Percentiles rank a stretch among this genome's conserved stretches.
phyloP scores from a whole-genome alignment of 2,329 filamentous ascomycete genomes.

The Fusarium armeniacum region DNA sequence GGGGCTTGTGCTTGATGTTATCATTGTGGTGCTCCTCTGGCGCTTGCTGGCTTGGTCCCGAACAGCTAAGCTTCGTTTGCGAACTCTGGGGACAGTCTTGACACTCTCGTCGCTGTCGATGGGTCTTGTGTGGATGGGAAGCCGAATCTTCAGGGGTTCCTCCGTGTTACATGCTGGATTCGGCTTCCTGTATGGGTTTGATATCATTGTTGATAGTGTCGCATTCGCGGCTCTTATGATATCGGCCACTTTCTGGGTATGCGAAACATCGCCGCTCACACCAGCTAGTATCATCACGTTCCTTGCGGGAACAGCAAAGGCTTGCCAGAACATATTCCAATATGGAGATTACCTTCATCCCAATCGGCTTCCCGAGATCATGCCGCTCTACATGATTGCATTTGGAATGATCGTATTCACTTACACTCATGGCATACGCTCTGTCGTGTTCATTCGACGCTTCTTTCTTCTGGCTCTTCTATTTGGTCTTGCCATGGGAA shows the following conservation, averaged over 20 bases:
- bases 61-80: conserved; percentile 63
- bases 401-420: conserved; percentile 60
- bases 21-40: conserved; percentile 64
- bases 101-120: conserved; percentile 58
- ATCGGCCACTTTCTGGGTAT: conserved; percentile 62
- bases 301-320: conserved; percentile 57
- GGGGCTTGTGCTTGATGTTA: conserved; percentile 62
- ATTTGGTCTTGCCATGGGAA: conserved; percentile 54
- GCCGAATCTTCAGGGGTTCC: conserved; percentile 50
- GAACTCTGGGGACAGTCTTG: conserved; percentile 60
- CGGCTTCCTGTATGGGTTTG: conserved; percentile 63
- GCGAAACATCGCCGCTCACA: conserved; percentile 61
- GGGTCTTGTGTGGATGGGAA: conserved; percentile 55
- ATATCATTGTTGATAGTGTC: conserved; percentile 64
- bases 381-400: conserved; percentile 58
- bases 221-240: conserved; percentile 61
- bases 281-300: conserved; percentile 61
- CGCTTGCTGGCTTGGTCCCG: conserved; percentile 66
- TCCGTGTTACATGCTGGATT: conserved; percentile 52
- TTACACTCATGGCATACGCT: conserved; percentile 60
- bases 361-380: conserved; percentile 54
- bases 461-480: conserved; percentile 58
- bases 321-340: conserved; percentile 54
- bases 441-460: conserved; percentile 60
- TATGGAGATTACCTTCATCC: conserved; percentile 63